Conservation (phyloP, 495 filamentous ascomycete species). For the Penicillium diatomitis region DNA sequence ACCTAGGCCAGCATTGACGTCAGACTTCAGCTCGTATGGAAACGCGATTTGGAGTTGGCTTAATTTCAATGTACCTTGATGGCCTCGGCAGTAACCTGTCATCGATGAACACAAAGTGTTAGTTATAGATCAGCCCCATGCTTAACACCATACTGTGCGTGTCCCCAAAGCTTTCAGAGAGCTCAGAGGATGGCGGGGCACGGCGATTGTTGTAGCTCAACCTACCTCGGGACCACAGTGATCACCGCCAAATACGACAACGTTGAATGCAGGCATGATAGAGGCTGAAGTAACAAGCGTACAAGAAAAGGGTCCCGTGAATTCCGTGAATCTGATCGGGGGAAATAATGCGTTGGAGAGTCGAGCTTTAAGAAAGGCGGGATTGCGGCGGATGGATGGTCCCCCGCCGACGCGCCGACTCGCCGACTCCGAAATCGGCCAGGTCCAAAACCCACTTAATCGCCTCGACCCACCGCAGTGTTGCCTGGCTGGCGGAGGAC, state of each 20-base stretch:
- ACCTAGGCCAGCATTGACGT: constrained; percentile 18
- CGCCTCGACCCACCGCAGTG: background rate
- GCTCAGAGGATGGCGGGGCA: background rate
- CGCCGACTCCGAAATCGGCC: constrained; percentile 25
- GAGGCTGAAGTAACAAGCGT: constrained; percentile 7
- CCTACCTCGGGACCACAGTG: constrained; percentile 91
- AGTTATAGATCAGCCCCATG: background rate
- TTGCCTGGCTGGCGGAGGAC: no score
- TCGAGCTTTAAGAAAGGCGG: constrained; percentile 19
- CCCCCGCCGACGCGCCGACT: constrained; percentile 6
- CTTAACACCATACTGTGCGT: background rate
- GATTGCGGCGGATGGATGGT: constrained; percentile 15
- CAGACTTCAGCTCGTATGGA: constrained; percentile 2
- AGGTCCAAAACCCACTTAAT: background rate
- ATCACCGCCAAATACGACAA: constrained; percentile 76
- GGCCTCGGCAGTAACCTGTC: constrained; percentile 58
- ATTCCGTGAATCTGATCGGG: constrained; percentile 11
- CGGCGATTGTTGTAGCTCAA: background rate
- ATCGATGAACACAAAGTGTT: background rate
- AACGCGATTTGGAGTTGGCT: background rate
- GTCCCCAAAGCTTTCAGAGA: background rate
- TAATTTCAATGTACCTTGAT: constrained; percentile 56
- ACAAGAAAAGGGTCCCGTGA: constrained; percentile 2
- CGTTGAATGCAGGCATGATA: constrained; percentile 42
- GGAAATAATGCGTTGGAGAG: constrained; percentile 1